Evolutionary conservation across 2,329 filamentous ascomycete species (phyloP).

Genomic region (Penicillium sp.): DNA sequence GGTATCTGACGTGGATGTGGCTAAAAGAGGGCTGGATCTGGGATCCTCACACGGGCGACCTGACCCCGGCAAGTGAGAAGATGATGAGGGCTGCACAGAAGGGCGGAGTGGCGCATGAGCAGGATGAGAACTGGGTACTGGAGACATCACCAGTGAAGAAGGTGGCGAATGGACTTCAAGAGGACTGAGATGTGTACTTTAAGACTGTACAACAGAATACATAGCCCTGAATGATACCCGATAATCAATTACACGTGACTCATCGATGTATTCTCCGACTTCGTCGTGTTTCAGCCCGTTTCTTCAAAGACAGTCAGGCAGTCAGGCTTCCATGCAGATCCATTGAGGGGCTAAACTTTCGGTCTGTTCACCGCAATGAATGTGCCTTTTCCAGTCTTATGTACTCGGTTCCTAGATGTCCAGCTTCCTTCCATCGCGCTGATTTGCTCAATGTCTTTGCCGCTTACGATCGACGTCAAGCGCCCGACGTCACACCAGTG

Average conservation of each 20-base stretch:
- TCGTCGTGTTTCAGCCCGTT: constrained; percentile 6
- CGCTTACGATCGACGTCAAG: constrained; percentile 26
- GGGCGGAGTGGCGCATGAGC: constrained; percentile 42
- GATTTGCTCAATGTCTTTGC: neutral
- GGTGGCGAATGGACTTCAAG: constrained; percentile 24
- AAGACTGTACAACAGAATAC: neutral
- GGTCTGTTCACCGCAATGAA: constrained; percentile 16
- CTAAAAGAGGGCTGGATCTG: constrained; percentile 77
- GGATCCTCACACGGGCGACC: constrained; percentile 63
- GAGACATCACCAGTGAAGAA: constrained; percentile 33
- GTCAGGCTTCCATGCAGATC: constrained; percentile 30
- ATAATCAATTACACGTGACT: neutral
- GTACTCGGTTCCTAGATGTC: constrained; percentile 10
- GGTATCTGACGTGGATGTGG: constrained; percentile 88
- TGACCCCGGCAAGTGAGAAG: constrained; percentile 38
- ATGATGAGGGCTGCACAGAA: constrained; percentile 35
- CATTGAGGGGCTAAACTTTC: constrained; percentile 17
- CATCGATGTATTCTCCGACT: neutral
- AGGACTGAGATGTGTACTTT: neutral
- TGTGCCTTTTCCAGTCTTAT: constrained; percentile 1
- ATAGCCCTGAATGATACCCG: constrained; percentile 8
- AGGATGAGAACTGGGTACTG: constrained; percentile 38
- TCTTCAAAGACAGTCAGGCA: constrained; percentile 1
- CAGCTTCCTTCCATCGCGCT: neutral
- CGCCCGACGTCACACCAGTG: constrained; percentile 23